Conservation (phyloP, 2,329 filamentous ascomycete genomes). For the Trichoderma sp. region DNA sequence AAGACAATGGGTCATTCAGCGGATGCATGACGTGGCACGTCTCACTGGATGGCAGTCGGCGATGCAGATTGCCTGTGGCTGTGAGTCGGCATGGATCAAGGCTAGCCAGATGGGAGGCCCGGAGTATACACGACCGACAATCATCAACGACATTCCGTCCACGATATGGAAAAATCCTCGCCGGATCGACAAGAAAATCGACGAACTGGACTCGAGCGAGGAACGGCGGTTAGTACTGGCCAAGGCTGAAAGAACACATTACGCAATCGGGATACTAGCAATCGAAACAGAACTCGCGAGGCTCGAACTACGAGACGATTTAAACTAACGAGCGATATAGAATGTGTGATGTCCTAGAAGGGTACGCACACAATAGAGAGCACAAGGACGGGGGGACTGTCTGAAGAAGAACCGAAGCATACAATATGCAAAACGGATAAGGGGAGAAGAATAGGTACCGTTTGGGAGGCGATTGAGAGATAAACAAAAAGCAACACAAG, state of each 20-base stretch:
- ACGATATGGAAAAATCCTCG: conserved; percentile 55
- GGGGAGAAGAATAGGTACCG: background rate
- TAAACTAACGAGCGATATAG: conserved; percentile 18
- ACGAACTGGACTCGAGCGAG: conserved; percentile 48
- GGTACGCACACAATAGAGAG: background rate
- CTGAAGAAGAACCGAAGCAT: background rate
- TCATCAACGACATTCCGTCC: conserved; percentile 42
- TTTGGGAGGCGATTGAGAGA: background rate
- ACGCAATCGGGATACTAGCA: conserved; percentile 76
- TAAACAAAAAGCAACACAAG: background rate
- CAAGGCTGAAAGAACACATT: conserved; percentile 65
- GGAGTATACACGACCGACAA: conserved; percentile 61
- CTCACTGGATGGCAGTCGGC: conserved; percentile 88
- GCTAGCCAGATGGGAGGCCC: conserved; percentile 73
- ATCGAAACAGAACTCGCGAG: conserved; percentile 75
- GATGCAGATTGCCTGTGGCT: conserved; percentile 77
- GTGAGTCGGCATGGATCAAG: conserved; percentile 81
- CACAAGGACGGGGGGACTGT: background rate
- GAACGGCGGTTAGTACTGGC: conserved; percentile 59
- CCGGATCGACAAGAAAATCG: conserved; percentile 55
- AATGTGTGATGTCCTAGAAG: conserved; percentile 13
- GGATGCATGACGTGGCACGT: conserved; percentile 73
- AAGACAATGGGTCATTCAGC: conserved; percentile 74
- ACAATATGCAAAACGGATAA: background rate
- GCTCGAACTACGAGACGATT: conserved; percentile 51